phyloP scores from a whole-genome alignment of 2,329 filamentous ascomycete species.

The Cylindrodendrum hubeiense region DNA sequence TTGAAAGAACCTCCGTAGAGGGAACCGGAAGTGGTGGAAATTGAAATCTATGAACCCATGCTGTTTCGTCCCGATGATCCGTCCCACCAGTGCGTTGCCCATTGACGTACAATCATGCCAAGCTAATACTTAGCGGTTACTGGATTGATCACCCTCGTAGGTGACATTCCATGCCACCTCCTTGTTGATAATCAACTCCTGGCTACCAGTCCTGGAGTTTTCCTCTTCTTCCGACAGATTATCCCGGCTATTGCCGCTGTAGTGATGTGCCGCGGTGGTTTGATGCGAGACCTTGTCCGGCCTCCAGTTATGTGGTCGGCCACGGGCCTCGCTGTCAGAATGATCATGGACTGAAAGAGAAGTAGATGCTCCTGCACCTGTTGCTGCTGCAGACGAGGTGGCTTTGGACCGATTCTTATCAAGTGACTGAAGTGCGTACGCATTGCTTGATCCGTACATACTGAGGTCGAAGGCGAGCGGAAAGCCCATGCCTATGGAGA shows the following conservation, averaged over 20 bases:
- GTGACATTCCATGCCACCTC: constrained; percentile 33
- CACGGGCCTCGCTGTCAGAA: constrained; percentile 15
- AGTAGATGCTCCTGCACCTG: constrained; percentile 4
- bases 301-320: constrained; percentile 30
- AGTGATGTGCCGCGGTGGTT: neutral
- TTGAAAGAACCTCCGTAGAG: neutral
- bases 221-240: constrained; percentile 27
- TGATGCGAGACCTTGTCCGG: constrained; percentile 26
- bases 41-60: constrained; percentile 9
- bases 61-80: neutral
- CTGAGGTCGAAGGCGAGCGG: constrained; percentile 29
- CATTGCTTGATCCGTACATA: constrained; percentile 7
- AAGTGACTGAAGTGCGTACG: constrained; percentile 33
- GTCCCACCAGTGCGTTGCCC: neutral
- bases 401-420: constrained; percentile 21
- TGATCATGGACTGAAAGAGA: constrained; percentile 5
- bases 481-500: constrained; percentile 39
- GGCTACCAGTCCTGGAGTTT: constrained; percentile 32
- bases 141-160: constrained; percentile 23
- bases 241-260: constrained; percentile 14
- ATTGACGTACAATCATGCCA: neutral
- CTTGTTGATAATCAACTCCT: constrained; percentile 39
- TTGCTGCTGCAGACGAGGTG: constrained; percentile 13
- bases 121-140: neutral
- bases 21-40: constrained; percentile 9